These are phyloP conservation scores for Arabidopsis hybrid DNA, from an alignment of 441 rosid genomes.

Conservation along the genomic window DNA sequence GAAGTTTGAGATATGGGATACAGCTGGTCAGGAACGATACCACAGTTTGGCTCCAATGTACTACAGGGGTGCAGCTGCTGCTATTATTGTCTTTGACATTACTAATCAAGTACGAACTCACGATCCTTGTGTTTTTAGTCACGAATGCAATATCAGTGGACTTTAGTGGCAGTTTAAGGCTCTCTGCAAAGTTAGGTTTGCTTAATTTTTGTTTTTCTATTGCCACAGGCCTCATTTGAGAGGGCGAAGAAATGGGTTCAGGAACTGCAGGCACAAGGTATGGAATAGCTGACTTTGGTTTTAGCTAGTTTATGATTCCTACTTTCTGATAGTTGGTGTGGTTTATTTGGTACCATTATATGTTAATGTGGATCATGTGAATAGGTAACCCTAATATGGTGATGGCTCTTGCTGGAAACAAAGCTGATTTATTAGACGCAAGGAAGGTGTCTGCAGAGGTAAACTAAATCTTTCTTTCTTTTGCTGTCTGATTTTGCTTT, in stretches of 20 bases:
- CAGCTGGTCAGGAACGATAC: slow-evolving; percentile 98
- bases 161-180: neutral
- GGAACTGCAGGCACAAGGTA: slow-evolving; percentile 97
- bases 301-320: slow-evolving; percentile 5
- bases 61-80: slow-evolving; percentile 98
- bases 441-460: slow-evolving; percentile 85
- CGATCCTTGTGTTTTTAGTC: neutral
- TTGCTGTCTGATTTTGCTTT: slow-evolving; percentile 13
- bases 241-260: slow-evolving; percentile 98
- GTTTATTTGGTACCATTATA: slow-evolving; percentile 1
- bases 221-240: slow-evolving; percentile 81
- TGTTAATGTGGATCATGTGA: neutral
- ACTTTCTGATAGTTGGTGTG: neutral
- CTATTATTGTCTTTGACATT: slow-evolving; percentile 87
- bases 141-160: neutral
- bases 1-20: slow-evolving; percentile 99
- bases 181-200: neutral
- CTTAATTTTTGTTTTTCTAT: slow-evolving; percentile 27
- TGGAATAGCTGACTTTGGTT: slow-evolving; percentile 8
- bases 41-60: slow-evolving; percentile 99
- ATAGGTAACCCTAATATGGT: slow-evolving; percentile 94
- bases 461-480: slow-evolving; percentile 39
- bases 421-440: slow-evolving; percentile 86
- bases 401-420: slow-evolving; percentile 96
- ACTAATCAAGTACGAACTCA: slow-evolving; percentile 74